Evolutionary conservation across 768 basidiomycete genomes (phyloP).

Genomic region (Leccinum barrowsii): DNA sequence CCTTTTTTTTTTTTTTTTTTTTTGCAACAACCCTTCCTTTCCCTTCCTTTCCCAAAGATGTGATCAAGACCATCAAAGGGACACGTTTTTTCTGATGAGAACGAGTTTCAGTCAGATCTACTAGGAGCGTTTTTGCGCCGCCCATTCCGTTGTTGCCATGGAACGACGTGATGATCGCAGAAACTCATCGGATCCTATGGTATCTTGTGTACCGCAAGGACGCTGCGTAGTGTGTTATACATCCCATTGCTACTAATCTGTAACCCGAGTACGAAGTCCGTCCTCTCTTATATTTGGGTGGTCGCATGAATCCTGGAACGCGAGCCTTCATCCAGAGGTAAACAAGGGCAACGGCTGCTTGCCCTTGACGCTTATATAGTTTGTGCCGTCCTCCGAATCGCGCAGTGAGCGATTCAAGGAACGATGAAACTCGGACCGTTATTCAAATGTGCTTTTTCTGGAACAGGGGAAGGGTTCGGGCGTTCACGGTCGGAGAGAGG

Average conservation of each 20-base stretch:
- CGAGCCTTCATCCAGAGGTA: background rate
- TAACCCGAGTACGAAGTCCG: background rate
- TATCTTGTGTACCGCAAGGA: background rate
- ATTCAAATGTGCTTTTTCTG: background rate
- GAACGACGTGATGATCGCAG: background rate
- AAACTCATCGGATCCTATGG: background rate
- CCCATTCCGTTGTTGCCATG: background rate
- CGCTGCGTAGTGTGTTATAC: background rate
- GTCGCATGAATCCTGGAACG: background rate
- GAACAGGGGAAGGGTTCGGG: background rate
- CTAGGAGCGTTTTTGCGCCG: background rate
- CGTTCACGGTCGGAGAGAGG: background rate
- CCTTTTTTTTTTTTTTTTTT: background rate
- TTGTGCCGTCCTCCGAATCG: background rate
- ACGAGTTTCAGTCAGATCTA: background rate
- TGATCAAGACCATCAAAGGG: background rate
- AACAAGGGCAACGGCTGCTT: background rate
- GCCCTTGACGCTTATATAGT: background rate
- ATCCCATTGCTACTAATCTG: background rate
- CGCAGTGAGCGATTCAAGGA: background rate
- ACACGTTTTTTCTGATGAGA: background rate
- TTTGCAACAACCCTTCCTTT: background rate
- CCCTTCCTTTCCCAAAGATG: background rate
- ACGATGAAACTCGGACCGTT: background rate
- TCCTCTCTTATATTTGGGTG: background rate